These are phyloP conservation scores for Zygosaccharomyces pseudobailii DNA, from an alignment of 1,139 yeast species.

Conservation along the genomic window DNA sequence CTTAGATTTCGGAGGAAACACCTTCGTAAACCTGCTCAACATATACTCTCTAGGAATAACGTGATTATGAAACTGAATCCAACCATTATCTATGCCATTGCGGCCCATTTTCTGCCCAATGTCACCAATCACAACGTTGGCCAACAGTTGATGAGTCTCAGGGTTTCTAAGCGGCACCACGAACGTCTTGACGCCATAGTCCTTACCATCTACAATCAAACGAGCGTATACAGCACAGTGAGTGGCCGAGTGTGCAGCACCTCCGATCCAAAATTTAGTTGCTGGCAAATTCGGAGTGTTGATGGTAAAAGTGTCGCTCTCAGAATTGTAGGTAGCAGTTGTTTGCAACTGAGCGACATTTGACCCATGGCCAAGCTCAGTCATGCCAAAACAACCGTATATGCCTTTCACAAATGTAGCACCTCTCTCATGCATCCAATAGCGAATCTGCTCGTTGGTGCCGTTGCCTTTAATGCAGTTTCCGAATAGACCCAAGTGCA, in stretches of 20 bases:
- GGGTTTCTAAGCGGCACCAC: constrained; percentile 83
- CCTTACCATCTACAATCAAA: constrained; percentile 72
- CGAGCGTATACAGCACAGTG: constrained; percentile 81
- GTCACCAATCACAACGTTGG: constrained; percentile 84
- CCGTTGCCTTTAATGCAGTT: constrained; percentile 72
- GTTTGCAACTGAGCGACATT: constrained; percentile 91
- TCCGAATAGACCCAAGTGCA: constrained; percentile 66
- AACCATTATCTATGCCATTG: constrained; percentile 81
- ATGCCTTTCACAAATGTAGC: constrained; percentile 60
- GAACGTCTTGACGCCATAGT: constrained; percentile 86
- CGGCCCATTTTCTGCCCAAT: constrained; percentile 92
- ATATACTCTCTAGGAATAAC: constrained; percentile 78
- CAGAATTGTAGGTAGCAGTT: constrained; percentile 73
- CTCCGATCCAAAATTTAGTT: constrained; percentile 98
- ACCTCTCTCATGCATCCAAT: constrained; percentile 74
- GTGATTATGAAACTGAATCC: constrained; percentile 85
- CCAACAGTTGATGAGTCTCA: constrained; percentile 56
- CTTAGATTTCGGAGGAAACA: constrained; percentile 40
- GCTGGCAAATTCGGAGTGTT: constrained; percentile 89
- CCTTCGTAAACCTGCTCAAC: constrained; percentile 77
- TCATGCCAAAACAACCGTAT: constrained; percentile 92
- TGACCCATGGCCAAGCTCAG: constrained; percentile 91
- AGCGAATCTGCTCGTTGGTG: constrained; percentile 51
- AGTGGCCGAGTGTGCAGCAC: constrained; percentile 92
- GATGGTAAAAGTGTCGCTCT: constrained; percentile 62